Evolutionary conservation across 2,329 filamentous ascomycete species (phyloP).

Genomic region (Colletotrichum magnum): DNA sequence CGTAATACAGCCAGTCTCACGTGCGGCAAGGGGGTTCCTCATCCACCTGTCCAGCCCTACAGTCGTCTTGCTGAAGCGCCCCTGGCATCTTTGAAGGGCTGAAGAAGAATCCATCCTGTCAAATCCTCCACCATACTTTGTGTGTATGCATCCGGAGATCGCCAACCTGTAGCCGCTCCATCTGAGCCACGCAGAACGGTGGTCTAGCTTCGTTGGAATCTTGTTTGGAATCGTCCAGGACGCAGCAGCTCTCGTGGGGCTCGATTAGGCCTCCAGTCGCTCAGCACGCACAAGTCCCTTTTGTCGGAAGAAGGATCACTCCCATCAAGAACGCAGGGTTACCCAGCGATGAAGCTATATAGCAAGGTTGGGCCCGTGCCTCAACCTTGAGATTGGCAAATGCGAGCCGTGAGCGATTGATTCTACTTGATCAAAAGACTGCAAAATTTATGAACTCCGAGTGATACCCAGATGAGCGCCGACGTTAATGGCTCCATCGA

Average conservation of each 20-base stretch:
- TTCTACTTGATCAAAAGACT: not conserved
- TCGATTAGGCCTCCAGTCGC: conserved; percentile 5
- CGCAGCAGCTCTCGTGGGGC: conserved; percentile 13
- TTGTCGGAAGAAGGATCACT: not conserved
- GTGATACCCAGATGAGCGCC: not conserved
- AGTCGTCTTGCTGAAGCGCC: not conserved
- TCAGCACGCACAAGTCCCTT: not conserved
- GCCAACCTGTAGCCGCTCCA: not conserved
- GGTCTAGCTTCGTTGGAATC: not conserved
- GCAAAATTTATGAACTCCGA: not conserved
- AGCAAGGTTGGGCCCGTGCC: not conserved
- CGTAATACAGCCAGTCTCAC: no score
- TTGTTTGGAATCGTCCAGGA: not conserved
- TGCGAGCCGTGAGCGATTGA: not conserved
- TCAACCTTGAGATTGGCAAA: no score
- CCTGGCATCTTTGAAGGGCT: conserved; percentile 2
- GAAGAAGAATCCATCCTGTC: conserved; percentile 2
- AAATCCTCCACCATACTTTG: conserved; percentile 5
- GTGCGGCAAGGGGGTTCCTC: no score
- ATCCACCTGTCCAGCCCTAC: not conserved
- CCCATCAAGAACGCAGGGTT: not conserved
- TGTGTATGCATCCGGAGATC: not conserved
- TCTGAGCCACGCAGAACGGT: not conserved
- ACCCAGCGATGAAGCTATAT: not conserved
- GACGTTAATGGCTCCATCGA: not conserved